phyloP scores from a whole-genome alignment of 306 rosid species.

The barrel medic (Medicago truncatula) region DNA sequence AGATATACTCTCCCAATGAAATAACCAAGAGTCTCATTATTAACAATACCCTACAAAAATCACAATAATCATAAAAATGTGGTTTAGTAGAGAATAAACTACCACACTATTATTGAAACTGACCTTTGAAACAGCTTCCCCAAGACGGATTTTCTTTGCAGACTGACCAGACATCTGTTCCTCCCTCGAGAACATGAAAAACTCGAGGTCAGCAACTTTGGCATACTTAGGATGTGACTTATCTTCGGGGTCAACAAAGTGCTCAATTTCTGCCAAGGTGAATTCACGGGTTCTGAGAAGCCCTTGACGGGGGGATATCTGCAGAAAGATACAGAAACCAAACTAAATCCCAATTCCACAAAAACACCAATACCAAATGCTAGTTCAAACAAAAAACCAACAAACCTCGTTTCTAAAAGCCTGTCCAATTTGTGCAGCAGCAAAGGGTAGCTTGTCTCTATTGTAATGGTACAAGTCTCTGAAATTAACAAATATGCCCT shows the following conservation, averaged over 20 bases:
- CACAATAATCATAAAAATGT: neutral
- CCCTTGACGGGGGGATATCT: conserved; percentile 99
- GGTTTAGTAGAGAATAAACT: neutral
- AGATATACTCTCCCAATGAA: conserved; percentile 98
- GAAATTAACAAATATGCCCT: conserved; percentile 89
- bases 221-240: conserved; percentile 82
- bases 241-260: conserved; percentile 91
- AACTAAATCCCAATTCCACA: conserved; percentile 9
- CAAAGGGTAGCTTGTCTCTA: conserved; percentile 78
- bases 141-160: conserved; percentile 66
- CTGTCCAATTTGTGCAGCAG: conserved; percentile 89
- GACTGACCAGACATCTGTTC: conserved; percentile 82
- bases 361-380: neutral
- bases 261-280: conserved; percentile 94
- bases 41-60: conserved; percentile 68
- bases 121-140: conserved; percentile 88
- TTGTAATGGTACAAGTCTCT: conserved; percentile 81
- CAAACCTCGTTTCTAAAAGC: conserved; percentile 91
- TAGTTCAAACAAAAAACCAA: no score
- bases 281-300: conserved; percentile 91
- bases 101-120: conserved; percentile 2
- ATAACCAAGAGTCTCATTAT: conserved; percentile 92
- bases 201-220: conserved; percentile 74
- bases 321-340: conserved; percentile 19
- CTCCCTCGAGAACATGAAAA: conserved; percentile 88